Conservation (phyloP, 164 flowering plant species). For the Warburgia ugandensis region DNA sequence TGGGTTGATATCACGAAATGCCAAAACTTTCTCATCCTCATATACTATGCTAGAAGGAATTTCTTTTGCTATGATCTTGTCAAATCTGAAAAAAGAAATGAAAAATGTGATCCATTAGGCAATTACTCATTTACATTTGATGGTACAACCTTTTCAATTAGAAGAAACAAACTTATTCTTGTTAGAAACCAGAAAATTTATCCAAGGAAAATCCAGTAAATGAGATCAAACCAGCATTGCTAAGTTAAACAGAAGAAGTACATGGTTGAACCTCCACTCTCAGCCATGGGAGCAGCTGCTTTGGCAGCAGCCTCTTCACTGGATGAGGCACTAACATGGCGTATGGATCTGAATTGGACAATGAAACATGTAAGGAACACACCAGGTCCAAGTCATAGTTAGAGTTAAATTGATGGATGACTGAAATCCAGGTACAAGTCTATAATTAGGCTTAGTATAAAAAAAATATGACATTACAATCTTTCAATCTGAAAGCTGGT, state of each 20-base stretch:
- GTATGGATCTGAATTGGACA: constrained; percentile 34
- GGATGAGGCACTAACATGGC: constrained; percentile 34
- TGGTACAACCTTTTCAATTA: background rate
- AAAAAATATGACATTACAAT: too few relatives aligned
- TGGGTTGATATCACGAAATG: constrained; percentile 82
- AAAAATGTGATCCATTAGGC: background rate
- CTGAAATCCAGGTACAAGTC: background rate
- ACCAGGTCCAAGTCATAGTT: background rate
- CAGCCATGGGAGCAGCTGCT: constrained; percentile 56
- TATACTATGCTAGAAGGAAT: constrained; percentile 80
- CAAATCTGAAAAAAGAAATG: constrained; percentile 49
- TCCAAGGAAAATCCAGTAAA: background rate
- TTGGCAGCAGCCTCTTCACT: constrained; percentile 73
- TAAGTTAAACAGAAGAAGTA: background rate
- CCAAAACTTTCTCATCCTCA: constrained; percentile 87
- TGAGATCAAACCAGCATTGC: constrained; percentile 2
- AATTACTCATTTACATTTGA: background rate
- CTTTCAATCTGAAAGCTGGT: too few relatives aligned
- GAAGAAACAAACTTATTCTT: too few relatives aligned
- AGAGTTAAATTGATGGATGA: background rate
- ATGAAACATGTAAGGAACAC: background rate
- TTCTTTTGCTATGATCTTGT: constrained; percentile 89
- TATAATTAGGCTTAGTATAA: background rate
- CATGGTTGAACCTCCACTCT: constrained; percentile 83
- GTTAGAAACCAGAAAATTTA: too few relatives aligned